Base-by-base conservation (phyloP, 805 yeast species). In the Spathaspora boniae region DNA sequence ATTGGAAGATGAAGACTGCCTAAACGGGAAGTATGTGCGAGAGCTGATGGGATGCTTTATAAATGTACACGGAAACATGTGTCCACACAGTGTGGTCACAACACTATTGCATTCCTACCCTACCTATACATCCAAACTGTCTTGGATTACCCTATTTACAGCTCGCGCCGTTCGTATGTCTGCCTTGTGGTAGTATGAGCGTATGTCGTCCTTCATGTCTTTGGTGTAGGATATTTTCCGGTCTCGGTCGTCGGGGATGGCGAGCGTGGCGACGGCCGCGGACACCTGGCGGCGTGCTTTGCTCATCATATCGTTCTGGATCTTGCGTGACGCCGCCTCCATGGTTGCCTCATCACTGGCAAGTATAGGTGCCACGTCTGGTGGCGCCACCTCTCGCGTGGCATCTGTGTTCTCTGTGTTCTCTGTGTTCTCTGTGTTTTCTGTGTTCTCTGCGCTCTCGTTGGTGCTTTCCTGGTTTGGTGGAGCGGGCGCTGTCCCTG, bases 1-100 rank as follows among this genome's bases (percentile, higher is more conserved):
- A 59, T 62, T 61, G 66, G 68, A 44, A 40, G 51, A 42, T 24
- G 40, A 51, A 12, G 63, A 58, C 51, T 59, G 33, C 65, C 62
- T 30, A 23, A 44, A 50, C 37, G 9, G 60, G 65, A 35, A 49
- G 33, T 34, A 29, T 31, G 39, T 37, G 28, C 15, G 8, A 7
- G n/a, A 11, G 25, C 25, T 14, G 7, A 12, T 16, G 11, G 9
- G 5, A 16, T 21, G 23, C 12, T 4, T n/a, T 4, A 21, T 12
- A 9, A 18, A 34, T 18, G 26, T 15, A 12, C 23, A 26, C 16
- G 16, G 6, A 9, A 26, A 3, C n/a, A n/a, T n/a, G n/a, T n/a
- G n/a, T n/a, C n/a, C n/a, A n/a, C n/a, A n/a, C n/a, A n/a, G n/a
- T n/a, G n/a, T n/a, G n/a, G n/a, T n/a, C n/a, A n/a, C n/a, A n/a